Evolutionary conservation across 768 basidiomycete species (phyloP), one percentile per base, ranked within the genome.

Genomic region (Kwoniella sp.): DNA sequence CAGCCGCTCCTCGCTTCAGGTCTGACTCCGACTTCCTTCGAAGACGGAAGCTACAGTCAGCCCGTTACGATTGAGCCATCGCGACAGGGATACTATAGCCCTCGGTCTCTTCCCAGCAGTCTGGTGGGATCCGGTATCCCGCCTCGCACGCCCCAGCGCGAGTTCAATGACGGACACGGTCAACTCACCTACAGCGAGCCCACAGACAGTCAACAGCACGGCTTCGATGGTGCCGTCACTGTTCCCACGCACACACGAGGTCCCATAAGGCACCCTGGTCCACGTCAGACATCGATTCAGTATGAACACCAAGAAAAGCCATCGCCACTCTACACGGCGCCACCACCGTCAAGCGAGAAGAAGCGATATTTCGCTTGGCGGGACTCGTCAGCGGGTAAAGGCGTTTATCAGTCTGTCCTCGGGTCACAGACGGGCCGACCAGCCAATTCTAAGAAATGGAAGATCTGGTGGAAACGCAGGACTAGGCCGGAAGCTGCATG

Each of bases 331-430:
- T 26, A 26, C 28, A n/a, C 41, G 28, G 17, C 41, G 5, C 17
- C 17, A 3, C 28, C 23, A 12, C 46, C 31, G 31, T n/a, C 8
- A 5, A 31, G 26, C 5, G 51, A 53, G 27, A 53, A 53, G 43
- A 53, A 53, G 28, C 17, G 37, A n/a, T 53, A 53, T 29, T 53
- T 53, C 22, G 43, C 51, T 15, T 53, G 51, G 51, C 19, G 36
- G n/a, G 25, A 20, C 15, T 39, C 19, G 9, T n/a, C 23, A 12
- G 17, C 25, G 1, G 11, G 17, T 19, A 14, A 28, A 22, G 47
- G n/a, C n/a, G n/a, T n/a, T n/a, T n/a, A n/a, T n/a, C n/a, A n/a
- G n/a, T n/a, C n/a, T n/a, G n/a, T n/a, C n/a, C n/a, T n/a, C n/a
- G n/a, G n/a, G n/a, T n/a, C n/a, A n/a, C n/a, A n/a, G n/a, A n/a